Evolutionary conservation across 176 grass and related monocot genomes (phyloP), one percentile per base, ranked within the genome.

Genomic region (Phyllostachys edulis): DNA sequence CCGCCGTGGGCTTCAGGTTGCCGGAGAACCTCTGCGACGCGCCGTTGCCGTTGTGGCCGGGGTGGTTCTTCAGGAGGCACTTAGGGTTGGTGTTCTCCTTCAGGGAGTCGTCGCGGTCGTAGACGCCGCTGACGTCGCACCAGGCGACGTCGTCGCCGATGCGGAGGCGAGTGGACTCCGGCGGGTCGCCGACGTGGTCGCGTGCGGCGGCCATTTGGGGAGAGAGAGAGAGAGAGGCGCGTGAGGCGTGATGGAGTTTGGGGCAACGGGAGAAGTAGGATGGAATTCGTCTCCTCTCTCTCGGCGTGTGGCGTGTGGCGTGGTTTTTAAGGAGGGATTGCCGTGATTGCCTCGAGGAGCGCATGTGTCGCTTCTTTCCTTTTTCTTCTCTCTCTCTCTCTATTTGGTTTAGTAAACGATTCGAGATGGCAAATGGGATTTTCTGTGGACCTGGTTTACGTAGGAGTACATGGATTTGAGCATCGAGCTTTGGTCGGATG

Each of bases 21-120:
- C 91, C 91, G 2, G 93, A 94, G 85, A 91, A 96, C 29, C 96
- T 54, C 80, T 90, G 96, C 47, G 89, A 89, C 39, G 83, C 15
- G 84, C 82, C 85, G 49, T 7, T 45, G 27, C 9, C 24, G 75
- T 32, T 2, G 62, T 20, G 20, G 66, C 2, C 55, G 0, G 36
- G 65, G 67, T 61, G 34, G 81, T 77, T 89, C 80, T 73, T 91
- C 80, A 50, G 66, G 71, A 90, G 36, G 68, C 86, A 90, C 85
- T 99, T 99, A 9, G 96, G 96, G 59, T 99, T 99, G 67, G 96
- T 99, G 91, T 81, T 94, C 65, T 91, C 96, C 87, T 91, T 99
- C 34, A 92, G 87, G 0, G 96, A 99, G n/a, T 94, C 88, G 13
- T 99, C 96, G 20, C 93, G 93, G 64, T 92, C 93, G 80, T 94